phyloP scores from a whole-genome alignment of 2,329 filamentous ascomycete genomes.

The Monosporascus sp. region DNA sequence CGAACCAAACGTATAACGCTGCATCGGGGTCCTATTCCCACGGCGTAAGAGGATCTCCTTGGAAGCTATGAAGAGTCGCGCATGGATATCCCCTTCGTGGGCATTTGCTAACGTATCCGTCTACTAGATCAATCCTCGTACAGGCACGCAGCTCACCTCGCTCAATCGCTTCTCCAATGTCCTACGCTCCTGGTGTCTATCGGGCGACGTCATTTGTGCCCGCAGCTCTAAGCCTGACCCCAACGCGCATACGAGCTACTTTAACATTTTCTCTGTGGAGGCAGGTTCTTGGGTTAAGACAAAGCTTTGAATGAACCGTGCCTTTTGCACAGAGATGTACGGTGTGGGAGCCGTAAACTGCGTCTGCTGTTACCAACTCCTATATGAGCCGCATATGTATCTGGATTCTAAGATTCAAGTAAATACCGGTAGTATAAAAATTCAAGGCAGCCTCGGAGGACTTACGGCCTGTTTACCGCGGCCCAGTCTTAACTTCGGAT shows the following conservation, averaged over 20 bases:
- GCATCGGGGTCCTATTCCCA: slow-evolving; percentile 17
- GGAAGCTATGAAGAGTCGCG: too few species aligned
- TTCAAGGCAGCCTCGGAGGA: too few species aligned
- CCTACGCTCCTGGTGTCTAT: slow-evolving; percentile 22
- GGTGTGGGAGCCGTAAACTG: too few species aligned
- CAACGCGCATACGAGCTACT: slow-evolving; percentile 25
- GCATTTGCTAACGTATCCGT: too few species aligned
- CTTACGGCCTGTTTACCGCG: too few species aligned
- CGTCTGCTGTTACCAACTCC: too few species aligned
- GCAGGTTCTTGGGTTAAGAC: slow-evolving; percentile 23
- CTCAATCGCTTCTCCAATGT: slow-evolving; percentile 17
- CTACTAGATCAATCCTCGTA: slow-evolving; percentile 15
- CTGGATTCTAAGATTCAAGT: too few species aligned
- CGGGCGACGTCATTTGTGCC: slow-evolving; percentile 26
- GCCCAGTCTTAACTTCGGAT: too few species aligned
- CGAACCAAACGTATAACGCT: slow-evolving; percentile 29
- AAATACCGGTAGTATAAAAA: too few species aligned
- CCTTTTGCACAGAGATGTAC: too few species aligned
- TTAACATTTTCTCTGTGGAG: slow-evolving; percentile 19
- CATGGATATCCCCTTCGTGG: too few species aligned
- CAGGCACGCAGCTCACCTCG: slow-evolving; percentile 12
- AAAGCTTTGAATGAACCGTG: slow-evolving; percentile 7
- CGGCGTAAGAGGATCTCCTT: slow-evolving; percentile 1
- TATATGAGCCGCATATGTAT: too few species aligned
- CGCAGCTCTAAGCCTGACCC: slow-evolving; percentile 14